A percentile compares a stretch with the other conserved stretches of the same genome.
phyloP scores from a whole-genome alignment of 192 early-diverging fungal genomes.

The Coemansia sp. region DNA sequence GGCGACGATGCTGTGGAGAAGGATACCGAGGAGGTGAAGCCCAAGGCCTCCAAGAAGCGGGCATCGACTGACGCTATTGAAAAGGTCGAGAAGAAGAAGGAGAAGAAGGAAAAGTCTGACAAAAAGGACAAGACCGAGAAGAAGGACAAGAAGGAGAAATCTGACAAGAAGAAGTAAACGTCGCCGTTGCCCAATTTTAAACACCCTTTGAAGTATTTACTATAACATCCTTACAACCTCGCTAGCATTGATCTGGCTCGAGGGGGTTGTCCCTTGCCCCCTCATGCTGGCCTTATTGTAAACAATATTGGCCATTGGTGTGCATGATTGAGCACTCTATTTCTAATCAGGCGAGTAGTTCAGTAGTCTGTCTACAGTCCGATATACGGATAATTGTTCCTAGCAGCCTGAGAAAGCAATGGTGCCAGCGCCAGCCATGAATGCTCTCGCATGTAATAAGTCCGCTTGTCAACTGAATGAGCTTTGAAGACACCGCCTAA shows the following conservation, averaged over 20 bases:
- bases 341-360: too few species aligned
- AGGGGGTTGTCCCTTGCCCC: too few species aligned
- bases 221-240: neutral
- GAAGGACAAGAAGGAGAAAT: slow-evolving; percentile 15
- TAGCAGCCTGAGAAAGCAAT: too few species aligned
- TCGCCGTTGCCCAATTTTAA: neutral
- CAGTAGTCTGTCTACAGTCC: too few species aligned
- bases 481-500: neutral
- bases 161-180: slow-evolving; percentile 51
- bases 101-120: slow-evolving; percentile 37
- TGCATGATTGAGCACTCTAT: too few species aligned
- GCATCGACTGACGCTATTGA: slow-evolving; percentile 28
- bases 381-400: too few species aligned
- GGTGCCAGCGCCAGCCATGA: too few species aligned
- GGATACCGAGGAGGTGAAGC: slow-evolving; percentile 11
- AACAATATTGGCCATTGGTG: too few species aligned
- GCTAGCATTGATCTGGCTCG: too few species aligned
- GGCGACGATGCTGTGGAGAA: slow-evolving; percentile 57
- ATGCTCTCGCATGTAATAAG: too few species aligned
- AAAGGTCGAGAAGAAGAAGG: slow-evolving; percentile 43
- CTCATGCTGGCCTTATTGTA: too few species aligned
- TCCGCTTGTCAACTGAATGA: too few species aligned
- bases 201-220: neutral
- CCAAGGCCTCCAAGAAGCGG: slow-evolving; percentile 51
- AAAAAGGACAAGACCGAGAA: slow-evolving; percentile 55